phyloP scores from a whole-genome alignment of 305 asterid species.

The Solanum hybrid region DNA sequence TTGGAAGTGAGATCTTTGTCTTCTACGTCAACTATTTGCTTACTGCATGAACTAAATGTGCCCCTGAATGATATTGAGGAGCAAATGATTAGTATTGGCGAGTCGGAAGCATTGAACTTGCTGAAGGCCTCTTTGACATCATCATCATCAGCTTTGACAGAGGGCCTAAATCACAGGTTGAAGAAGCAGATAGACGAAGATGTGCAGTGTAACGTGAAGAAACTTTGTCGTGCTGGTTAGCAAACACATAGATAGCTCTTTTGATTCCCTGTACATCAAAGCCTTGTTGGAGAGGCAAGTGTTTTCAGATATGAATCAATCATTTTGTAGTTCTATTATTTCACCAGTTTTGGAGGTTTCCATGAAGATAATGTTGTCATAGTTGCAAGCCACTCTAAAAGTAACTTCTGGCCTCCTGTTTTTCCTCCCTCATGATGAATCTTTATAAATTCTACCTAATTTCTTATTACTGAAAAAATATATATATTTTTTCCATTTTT shows the following conservation, averaged over 20 bases:
- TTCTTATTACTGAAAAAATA: background rate
- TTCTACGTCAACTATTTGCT: constrained; percentile 1
- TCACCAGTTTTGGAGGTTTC: background rate
- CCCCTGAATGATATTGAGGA: constrained; percentile 9
- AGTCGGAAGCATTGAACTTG: constrained; percentile 4
- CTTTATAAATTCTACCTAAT: background rate
- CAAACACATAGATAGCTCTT: background rate
- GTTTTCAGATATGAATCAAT: background rate
- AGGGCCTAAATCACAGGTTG: background rate
- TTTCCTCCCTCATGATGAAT: background rate
- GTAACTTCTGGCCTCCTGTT: background rate
- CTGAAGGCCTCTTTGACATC: constrained; percentile 17
- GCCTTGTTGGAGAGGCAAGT: background rate
- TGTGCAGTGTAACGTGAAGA: background rate
- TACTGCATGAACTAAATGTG: background rate
- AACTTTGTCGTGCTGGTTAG: background rate
- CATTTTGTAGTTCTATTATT: background rate
- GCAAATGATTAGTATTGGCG: background rate
- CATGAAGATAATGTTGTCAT: background rate
- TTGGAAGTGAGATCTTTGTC: constrained; percentile 1
- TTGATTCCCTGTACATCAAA: background rate
- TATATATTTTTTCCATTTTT: too few relatives aligned
- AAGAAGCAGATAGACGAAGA: background rate
- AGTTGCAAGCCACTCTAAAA: background rate
- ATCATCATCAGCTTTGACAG: constrained; percentile 14